Conservation (phyloP, 257 asterid species). For the Plantago major region DNA sequence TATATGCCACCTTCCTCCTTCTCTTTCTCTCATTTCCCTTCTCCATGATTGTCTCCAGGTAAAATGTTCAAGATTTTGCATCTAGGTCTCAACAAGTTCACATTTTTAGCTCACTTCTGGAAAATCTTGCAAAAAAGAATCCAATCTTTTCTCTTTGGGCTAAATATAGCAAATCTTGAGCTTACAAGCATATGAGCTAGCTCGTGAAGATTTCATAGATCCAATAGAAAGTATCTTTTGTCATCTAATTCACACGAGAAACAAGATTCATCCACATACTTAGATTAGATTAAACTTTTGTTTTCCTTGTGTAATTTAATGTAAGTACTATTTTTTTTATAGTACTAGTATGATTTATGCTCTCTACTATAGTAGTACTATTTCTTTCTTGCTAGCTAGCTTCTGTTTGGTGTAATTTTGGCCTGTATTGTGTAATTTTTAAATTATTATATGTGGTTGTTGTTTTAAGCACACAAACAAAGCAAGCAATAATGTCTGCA, state of each 20-base stretch:
- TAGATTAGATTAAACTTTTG: not conserved
- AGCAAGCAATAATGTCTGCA: constrained; percentile 28
- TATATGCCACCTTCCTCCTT: not conserved
- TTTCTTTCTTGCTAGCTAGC: not conserved
- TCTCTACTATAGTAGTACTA: no score
- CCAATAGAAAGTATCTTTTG: not conserved
- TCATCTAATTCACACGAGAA: not conserved
- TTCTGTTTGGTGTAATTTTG: not conserved
- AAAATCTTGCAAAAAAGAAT: not conserved
- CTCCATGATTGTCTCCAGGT: not conserved
- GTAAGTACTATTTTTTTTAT: no score
- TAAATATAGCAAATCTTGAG: not conserved
- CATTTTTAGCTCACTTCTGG: not conserved
- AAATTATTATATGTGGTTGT: constrained; percentile 14
- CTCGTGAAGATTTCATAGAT: not conserved
- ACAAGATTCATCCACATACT: not conserved
- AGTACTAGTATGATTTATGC: no score
- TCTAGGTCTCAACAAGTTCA: not conserved
- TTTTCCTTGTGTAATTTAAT: not conserved
- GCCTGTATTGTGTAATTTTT: not conserved
- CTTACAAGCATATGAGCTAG: not conserved
- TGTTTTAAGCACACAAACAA: constrained; percentile 20
- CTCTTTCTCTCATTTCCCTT: not conserved
- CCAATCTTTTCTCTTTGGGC: not conserved
- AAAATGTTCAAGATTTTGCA: not conserved